Base-by-base conservation (phyloP, 164 flowering plant species). In the Kingdonia uniflora region DNA sequence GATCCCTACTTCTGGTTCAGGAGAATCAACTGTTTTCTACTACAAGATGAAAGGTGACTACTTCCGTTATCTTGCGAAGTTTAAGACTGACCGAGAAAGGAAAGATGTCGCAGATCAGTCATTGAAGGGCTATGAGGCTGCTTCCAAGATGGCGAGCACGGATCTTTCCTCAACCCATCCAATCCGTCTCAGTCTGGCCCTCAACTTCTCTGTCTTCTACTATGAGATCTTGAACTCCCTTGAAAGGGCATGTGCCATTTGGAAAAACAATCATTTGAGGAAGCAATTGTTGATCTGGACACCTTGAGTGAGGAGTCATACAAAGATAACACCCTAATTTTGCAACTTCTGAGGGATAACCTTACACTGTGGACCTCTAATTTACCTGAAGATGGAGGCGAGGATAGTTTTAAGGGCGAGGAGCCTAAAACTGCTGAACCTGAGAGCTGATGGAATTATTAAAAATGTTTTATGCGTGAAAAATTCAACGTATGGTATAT, bases 301-400 rank as follows among this genome's bases (percentile, higher is more conserved):
- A 78, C 84, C 25, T 59, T 85, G 75, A 80, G 80, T 49, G 96
- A 85, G 68, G 96, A 87, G 52, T 85, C 95, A 24, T 88, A 88
- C 84, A 88, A 88, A 67, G 95, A 88, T 62, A 82, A 87, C 74
- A 88, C 96, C 14, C 70, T 85, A 51, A 88, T n/a, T n/a, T n/a
- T n/a, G n/a, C n/a, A n/a, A n/a, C n/a, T n/a, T n/a, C n/a, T n/a
- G n/a, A n/a, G n/a, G n/a, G n/a, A n/a, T n/a, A n/a, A n/a, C n/a
- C n/a, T n/a, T 88, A 87, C 96, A 41, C 82, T 87, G 10, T 87
- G 96, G 96, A 84, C 96, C 33, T 87, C 96, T 59, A 92, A 87
- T 66, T 71, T 85, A 66, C 90, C 90, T 49, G 90, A 85, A 68
- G 90, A 82, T 60, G 90, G 90, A 81, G 81, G 74, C 58, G 88